Base-by-base conservation (phyloP, 805 yeast species). In the Ogataea populi-albae region DNA sequence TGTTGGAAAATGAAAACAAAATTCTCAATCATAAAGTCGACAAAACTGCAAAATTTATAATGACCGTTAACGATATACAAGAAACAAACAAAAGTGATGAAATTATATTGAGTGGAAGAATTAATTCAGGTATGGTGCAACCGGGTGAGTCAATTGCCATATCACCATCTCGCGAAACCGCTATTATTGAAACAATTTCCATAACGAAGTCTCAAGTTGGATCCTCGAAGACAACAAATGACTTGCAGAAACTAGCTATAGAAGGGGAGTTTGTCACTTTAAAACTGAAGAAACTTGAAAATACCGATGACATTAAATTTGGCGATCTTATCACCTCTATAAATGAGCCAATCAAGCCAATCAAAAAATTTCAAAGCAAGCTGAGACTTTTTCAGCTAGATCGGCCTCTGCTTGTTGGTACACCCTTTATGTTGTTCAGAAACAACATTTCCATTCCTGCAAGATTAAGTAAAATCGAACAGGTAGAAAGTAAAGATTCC, bases 361-460 rank as follows among this genome's bases (percentile, higher is more conserved):
- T 69, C 2, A 69, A 68, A 32, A 68, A 64, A 33, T 71, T 77
- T 43, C 60, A 61, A n/a, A 76, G 83, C 29, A 74, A 79, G 36
- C 55, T 86, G 27, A 64, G 71, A 26, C 65, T 81, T 4, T 91
- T 91, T 47, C 82, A 82, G 38, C 55, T 79, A 50, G 69, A 69
- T 23, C 70, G 85, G 45, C 96, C 96, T 1, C 60, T 88, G 30
- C 62, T 88, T 26, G 79, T 81, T 10, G 96, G 97, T 6, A 71
- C 94, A 0, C 81, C 89, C 26, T 71, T 87, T 45, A 74, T 86
- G 26, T 57, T 86, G 34, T 87, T 88, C 61, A 71, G 89, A 41
- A 88, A 89, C 43, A 79, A 86, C 38, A 70, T 77, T 17, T 77
- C 81, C 27, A 75, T 77, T 26, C 86, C 93, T 2, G 87, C 87